Evolutionary conservation across 306 rosid genomes (phyloP).

Genomic region (Mimosa pudica): DNA sequence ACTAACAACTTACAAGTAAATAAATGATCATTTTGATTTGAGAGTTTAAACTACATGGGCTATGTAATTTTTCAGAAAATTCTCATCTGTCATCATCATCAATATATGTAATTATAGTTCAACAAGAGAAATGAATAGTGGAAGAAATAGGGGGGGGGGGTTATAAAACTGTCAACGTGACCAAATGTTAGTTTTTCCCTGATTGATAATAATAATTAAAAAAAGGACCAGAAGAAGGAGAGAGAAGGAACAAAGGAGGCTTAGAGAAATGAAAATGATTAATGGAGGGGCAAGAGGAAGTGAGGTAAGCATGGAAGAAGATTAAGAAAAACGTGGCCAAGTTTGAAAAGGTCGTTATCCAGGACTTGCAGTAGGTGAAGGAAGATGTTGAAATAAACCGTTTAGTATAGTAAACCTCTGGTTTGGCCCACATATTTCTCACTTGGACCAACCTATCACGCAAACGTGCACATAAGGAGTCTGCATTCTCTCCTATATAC

Average conservation of each 20-base stretch:
- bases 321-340: constrained; percentile 27
- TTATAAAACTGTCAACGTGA: constrained; percentile 34
- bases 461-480: constrained; percentile 17
- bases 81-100: not conserved
- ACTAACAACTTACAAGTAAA: too few relatives aligned
- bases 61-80: not conserved
- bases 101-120: too few relatives aligned
- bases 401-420: not conserved
- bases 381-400: constrained; percentile 22
- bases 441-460: constrained; percentile 25
- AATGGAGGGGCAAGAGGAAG: constrained; percentile 6
- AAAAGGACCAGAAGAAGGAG: not conserved
- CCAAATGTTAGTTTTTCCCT: constrained; percentile 24
- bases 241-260: not conserved
- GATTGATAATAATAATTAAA: not conserved
- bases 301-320: constrained; percentile 2
- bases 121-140: not conserved
- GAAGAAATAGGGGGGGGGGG: too few relatives aligned
- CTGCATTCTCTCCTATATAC: not conserved
- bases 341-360: constrained; percentile 25
- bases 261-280: not conserved
- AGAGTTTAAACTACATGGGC: not conserved
- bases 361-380: constrained; percentile 35
- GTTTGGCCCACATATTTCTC: not conserved
- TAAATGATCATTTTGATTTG: not conserved